A percentile compares a stretch with the other conserved stretches of the same genome.
Conservation (phyloP, 441 rosid genomes). For the Geranium incanum region DNA sequence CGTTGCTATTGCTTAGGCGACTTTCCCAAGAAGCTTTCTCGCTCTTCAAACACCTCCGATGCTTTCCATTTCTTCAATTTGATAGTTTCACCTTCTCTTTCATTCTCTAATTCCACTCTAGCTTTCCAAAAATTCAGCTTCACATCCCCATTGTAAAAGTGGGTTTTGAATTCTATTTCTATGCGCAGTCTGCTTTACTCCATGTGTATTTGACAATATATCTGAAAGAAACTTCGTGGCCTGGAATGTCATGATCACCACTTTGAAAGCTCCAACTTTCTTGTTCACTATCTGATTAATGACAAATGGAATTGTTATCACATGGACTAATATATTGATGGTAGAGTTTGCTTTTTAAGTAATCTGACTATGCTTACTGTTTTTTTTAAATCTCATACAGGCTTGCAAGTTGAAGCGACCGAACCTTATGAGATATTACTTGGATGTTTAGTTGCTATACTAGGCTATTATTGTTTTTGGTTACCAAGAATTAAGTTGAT, state of each 20-base stretch:
- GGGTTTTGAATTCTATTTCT: not conserved
- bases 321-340: not conserved
- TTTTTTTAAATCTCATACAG: conserved; percentile 16
- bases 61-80: not conserved
- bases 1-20: not conserved
- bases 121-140: not conserved
- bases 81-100: not conserved
- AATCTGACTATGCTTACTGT: conserved; percentile 12
- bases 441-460: conserved; percentile 8
- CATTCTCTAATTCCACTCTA: not conserved
- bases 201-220: not conserved
- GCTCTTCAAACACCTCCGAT: not conserved
- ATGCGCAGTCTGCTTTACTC: not conserved
- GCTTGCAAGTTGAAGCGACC: not conserved
- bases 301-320: not conserved
- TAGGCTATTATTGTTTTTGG: conserved; percentile 9
- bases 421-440: conserved; percentile 8
- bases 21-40: not conserved
- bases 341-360: not conserved
- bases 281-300: not conserved
- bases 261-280: not conserved
- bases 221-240: not conserved
- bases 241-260: not conserved
- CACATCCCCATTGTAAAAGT: not conserved
- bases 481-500: not conserved